Percentiles rank a stretch among this genome's conserved stretches.
Conservation (phyloP, 495 filamentous ascomycete genomes). For the Penicillium simplicissimum region DNA sequence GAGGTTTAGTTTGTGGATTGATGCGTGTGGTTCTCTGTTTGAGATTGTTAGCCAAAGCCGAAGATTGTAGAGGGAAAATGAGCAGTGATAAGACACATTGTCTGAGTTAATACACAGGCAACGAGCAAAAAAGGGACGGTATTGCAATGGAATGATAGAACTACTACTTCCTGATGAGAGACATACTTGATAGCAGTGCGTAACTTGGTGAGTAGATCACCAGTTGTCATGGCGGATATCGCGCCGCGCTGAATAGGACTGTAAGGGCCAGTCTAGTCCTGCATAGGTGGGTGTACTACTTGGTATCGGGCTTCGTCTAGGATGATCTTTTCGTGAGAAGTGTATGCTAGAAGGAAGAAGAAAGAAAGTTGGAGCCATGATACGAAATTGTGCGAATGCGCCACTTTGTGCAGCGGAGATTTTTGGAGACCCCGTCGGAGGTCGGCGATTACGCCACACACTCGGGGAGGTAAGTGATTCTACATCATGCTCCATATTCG, state of each 20-base stretch:
- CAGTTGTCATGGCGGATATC: conserved; percentile 12
- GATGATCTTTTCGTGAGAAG: neutral
- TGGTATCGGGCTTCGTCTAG: neutral
- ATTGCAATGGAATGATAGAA: neutral
- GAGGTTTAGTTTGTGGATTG: conserved; percentile 19
- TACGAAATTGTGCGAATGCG: neutral
- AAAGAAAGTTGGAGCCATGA: neutral
- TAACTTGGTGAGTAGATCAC: conserved; percentile 12
- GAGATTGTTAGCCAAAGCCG: neutral
- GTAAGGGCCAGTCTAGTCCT: neutral
- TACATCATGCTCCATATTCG: neutral
- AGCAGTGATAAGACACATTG: neutral
- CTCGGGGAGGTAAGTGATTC: neutral
- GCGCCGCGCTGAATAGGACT: neutral
- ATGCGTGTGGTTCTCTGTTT: conserved; percentile 20
- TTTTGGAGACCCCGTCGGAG: neutral
- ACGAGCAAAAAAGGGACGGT: neutral
- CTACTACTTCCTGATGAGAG: neutral
- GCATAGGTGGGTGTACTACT: neutral
- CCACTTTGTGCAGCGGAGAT: neutral
- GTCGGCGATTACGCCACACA: neutral
- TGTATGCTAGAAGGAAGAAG: too few species aligned
- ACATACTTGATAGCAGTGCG: conserved; percentile 13
- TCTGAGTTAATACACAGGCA: too few species aligned
- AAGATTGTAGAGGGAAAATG: neutral